Conservation (phyloP, 139 green algal genomes). For the Trebouxia sp. region DNA sequence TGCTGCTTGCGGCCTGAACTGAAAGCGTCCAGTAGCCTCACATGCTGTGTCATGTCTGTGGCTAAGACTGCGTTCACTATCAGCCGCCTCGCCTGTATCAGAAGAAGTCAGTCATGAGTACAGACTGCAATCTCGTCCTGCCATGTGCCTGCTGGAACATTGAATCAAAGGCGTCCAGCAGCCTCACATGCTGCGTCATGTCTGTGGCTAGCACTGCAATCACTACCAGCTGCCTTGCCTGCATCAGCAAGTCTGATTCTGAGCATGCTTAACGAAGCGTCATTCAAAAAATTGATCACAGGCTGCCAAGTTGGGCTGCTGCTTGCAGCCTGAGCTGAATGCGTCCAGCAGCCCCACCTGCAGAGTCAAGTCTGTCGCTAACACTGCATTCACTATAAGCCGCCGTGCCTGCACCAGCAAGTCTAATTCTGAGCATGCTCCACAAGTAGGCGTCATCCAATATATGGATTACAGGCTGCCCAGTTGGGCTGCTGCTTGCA, state of each 20-base stretch:
- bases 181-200: constrained; percentile 58
- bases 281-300: too few species aligned
- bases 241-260: too few species aligned
- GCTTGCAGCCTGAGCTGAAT: neutral
- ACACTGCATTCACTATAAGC: constrained; percentile 52
- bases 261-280: too few species aligned
- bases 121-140: too few species aligned
- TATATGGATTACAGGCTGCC: neutral
- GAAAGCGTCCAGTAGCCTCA: constrained; percentile 33
- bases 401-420: constrained; percentile 38
- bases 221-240: constrained; percentile 42
- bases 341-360: constrained; percentile 44
- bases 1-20: neutral
- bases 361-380: constrained; percentile 62
- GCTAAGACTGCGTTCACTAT: constrained; percentile 55
- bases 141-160: too few species aligned
- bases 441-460: too few species aligned
- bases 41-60: constrained; percentile 65
- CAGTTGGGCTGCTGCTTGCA: neutral
- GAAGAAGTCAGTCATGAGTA: too few species aligned
- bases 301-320: constrained; percentile 1
- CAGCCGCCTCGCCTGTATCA: constrained; percentile 37
- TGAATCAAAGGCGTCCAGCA: constrained; percentile 5
- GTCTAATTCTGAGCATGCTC: too few species aligned
- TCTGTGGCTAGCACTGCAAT: constrained; percentile 56